Percentiles rank a stretch among this genome's conserved stretches.
Conservation (phyloP, 495 filamentous ascomycete species). For the Talaromyces proteolyticus region DNA sequence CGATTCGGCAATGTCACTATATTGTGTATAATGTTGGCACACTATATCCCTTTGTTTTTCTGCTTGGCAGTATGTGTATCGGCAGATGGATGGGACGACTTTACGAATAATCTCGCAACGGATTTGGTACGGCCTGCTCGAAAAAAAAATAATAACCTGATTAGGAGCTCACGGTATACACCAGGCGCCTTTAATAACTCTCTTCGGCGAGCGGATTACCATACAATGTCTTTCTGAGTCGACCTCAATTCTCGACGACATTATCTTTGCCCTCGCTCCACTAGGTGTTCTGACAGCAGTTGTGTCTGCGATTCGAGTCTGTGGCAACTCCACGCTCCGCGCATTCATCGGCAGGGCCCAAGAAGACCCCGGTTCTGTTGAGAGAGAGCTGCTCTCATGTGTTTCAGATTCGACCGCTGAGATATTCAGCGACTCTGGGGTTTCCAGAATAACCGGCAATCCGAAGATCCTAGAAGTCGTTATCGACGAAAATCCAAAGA, state of each 20-base stretch:
- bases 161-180: not conserved
- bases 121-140: conserved; percentile 28
- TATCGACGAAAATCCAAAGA: conserved; percentile 13
- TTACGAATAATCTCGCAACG: conserved; percentile 47
- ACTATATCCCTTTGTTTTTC: conserved; percentile 1
- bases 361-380: conserved; percentile 33
- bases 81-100: conserved; percentile 38
- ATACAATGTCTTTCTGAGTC: conserved; percentile 54
- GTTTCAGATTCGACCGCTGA: conserved; percentile 37
- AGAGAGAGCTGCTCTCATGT: conserved; percentile 35
- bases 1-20: not conserved
- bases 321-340: conserved; percentile 43
- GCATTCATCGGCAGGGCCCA: conserved; percentile 47
- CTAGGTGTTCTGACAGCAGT: conserved; percentile 51
- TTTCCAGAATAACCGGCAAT: conserved; percentile 33
- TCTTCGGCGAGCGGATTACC: conserved; percentile 52
- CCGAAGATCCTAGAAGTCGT: conserved; percentile 37
- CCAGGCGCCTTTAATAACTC: conserved; percentile 42
- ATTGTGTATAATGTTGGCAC: not conserved
- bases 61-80: conserved; percentile 12
- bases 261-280: conserved; percentile 50
- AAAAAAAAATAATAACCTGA: not conserved
- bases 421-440: conserved; percentile 36
- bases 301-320: conserved; percentile 46
- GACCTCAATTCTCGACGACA: conserved; percentile 38